phyloP scores from a whole-genome alignment of 306 rosid genomes.

The Hippophae tibetana region DNA sequence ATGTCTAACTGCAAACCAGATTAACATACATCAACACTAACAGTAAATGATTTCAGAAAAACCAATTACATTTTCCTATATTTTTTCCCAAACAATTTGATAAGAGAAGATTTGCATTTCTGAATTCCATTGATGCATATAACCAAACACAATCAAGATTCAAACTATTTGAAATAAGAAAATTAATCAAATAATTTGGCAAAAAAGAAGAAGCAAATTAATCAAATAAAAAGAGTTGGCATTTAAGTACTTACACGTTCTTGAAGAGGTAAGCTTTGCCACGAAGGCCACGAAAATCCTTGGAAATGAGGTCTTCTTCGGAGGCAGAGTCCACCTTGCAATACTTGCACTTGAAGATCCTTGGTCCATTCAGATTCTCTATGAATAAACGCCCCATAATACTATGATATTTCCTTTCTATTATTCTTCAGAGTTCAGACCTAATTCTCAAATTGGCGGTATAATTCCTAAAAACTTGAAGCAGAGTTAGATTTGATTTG shows the following conservation, averaged over 20 bases:
- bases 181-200: not conserved
- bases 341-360: conserved; percentile 30
- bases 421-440: not conserved
- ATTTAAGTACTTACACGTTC: conserved; percentile 12
- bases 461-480: too few species aligned
- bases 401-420: not conserved
- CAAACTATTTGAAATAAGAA: not conserved
- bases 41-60: not conserved
- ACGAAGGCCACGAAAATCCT: conserved; percentile 25
- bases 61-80: not conserved
- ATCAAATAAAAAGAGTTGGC: not conserved
- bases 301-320: conserved; percentile 21
- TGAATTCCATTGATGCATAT: too few species aligned
- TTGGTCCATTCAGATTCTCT: conserved; percentile 19
- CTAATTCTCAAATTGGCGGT: conserved; percentile 2
- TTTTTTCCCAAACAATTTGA: too few species aligned
- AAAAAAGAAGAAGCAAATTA: not conserved
- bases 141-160: not conserved
- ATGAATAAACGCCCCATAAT: conserved; percentile 25
- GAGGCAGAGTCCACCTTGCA: conserved; percentile 31
- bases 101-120: too few species aligned
- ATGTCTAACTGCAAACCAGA: not conserved
- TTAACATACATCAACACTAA: too few species aligned
- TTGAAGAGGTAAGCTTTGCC: conserved; percentile 30
- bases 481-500: too few species aligned